Evolutionary conservation across 495 filamentous ascomycete species (phyloP), one percentile per base, ranked within the genome.

Genomic region (Penicillium riverlandense): DNA sequence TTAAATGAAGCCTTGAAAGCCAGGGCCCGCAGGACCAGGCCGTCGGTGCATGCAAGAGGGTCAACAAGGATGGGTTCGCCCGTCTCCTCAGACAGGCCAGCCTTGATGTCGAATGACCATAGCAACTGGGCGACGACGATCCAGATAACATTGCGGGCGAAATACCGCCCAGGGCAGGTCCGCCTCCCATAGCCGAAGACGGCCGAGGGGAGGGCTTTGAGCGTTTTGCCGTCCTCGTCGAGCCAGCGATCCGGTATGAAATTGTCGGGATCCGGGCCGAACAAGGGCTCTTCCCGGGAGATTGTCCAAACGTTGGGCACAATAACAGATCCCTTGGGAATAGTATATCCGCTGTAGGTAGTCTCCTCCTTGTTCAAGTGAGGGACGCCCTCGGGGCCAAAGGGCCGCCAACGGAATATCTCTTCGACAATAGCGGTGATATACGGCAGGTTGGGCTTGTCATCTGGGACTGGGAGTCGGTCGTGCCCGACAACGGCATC

Each of bases 351-450:
- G 6, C 6, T 22, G 22, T 4, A 22, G 22, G 22, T 22, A 22
- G 4, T 22, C 22, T 22, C 22, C 22, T 22, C 22, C 22, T 22
- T 22, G 22, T 22, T 46, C 35, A 29, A 8, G 22, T 48, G 48
- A 29, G 43, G 41, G 15, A 50, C 38, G 35, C 55, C 66, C 57
- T 49, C 72, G 38, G 75, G 58, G 5, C 65, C 65, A 6, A 70
- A 62, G 3, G 74, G 72, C 11, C 74, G 63, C 74, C 72, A 78
- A 1, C 76, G 66, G 16, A 79, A 58, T 4, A 70, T 62, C 44
- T 80, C 76, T n/a, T 75, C 67, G 11, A 76, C 61, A 10, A 77
- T 61, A 7, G 74, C 73, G 15, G 58, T 48, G 1, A 74, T 47
- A 13, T 72, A 76, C n/a, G 69, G 61, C 0, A 80, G 52, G 9